These are phyloP conservation scores for Porcisia deanei DNA, from an alignment of 208 protist genomes.

Conservation along the genomic window DNA sequence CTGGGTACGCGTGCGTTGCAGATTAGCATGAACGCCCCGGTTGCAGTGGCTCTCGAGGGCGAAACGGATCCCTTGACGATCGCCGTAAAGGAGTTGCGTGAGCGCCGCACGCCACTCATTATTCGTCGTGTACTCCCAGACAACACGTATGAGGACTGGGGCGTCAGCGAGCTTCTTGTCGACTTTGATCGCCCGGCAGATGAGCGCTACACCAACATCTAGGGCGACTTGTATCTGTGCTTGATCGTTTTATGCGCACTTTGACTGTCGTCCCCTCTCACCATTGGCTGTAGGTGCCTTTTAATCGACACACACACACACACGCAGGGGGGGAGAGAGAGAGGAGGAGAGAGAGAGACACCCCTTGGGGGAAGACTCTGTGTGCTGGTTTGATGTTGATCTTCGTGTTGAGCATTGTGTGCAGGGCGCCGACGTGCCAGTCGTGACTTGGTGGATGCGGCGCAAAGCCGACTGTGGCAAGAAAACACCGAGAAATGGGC, in stretches of 20 bases:
- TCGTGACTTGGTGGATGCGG: not conserved
- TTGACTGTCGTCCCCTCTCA: too few relatives aligned
- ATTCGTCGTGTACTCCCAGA: constrained; percentile 97
- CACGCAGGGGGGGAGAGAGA: too few relatives aligned
- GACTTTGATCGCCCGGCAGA: constrained; percentile 87
- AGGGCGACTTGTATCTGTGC: constrained; percentile 1
- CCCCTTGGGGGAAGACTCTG: not conserved
- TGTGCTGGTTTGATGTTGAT: not conserved
- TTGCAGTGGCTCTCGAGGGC: constrained; percentile 96
- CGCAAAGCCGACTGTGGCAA: not conserved
- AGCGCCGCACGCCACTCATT: constrained; percentile 98
- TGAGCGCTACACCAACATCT: constrained; percentile 88
- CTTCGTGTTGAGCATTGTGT: not conserved
- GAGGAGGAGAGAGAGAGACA: too few relatives aligned
- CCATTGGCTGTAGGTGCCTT: too few relatives aligned
- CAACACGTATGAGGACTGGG: constrained; percentile 94
- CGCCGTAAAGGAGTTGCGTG: constrained; percentile 96
- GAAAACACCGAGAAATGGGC: not conserved
- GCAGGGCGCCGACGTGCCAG: not conserved
- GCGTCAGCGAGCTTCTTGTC: constrained; percentile 80
- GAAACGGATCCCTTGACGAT: constrained; percentile 99
- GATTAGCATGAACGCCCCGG: constrained; percentile 98
- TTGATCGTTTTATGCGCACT: not conserved
- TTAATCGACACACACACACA: too few relatives aligned
- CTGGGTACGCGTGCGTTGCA: constrained; percentile 98